phyloP scores from a whole-genome alignment of 495 filamentous ascomycete genomes.

The Aspergillus hancockii region DNA sequence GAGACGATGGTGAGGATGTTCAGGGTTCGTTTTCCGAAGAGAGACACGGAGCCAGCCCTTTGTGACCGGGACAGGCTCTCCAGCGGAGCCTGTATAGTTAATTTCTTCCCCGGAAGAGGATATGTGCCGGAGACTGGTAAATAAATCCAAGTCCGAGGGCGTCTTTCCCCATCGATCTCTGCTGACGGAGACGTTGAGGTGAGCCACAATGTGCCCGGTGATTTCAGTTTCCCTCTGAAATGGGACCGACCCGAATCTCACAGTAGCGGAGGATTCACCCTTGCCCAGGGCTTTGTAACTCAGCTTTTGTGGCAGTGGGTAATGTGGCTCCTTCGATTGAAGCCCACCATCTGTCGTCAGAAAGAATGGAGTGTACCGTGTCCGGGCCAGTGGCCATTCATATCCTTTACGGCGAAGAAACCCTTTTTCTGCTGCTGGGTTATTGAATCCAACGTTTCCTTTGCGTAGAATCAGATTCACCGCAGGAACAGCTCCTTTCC shows the following conservation, averaged over 20 bases:
- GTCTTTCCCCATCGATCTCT: not conserved
- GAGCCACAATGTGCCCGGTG: constrained; percentile 60
- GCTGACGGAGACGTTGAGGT: constrained; percentile 51
- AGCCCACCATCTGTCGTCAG: constrained; percentile 23
- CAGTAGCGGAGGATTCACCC: not conserved
- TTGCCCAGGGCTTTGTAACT: not conserved
- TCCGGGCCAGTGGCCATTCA: constrained; percentile 59
- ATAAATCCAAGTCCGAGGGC: constrained; percentile 56
- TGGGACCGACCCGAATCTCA: constrained; percentile 49
- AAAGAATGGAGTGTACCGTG: constrained; percentile 51
- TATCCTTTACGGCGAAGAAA: constrained; percentile 40
- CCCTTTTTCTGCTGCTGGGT: constrained; percentile 46
- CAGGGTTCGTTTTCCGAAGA: constrained; percentile 5
- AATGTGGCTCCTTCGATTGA: too few relatives aligned
- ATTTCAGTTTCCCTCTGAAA: constrained; percentile 56
- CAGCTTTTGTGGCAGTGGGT: too few relatives aligned
- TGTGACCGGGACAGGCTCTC: constrained; percentile 34
- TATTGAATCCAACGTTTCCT: constrained; percentile 56
- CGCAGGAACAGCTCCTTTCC: constrained; percentile 36
- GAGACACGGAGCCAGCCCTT: constrained; percentile 34
- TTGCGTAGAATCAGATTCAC: constrained; percentile 53
- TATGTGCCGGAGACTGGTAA: constrained; percentile 58
- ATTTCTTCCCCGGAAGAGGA: constrained; percentile 51
- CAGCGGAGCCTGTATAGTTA: constrained; percentile 56
- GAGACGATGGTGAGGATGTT: constrained; percentile 26